Conservation (phyloP, 1,139 yeast genomes). For the Yamadazyma mexicana region DNA sequence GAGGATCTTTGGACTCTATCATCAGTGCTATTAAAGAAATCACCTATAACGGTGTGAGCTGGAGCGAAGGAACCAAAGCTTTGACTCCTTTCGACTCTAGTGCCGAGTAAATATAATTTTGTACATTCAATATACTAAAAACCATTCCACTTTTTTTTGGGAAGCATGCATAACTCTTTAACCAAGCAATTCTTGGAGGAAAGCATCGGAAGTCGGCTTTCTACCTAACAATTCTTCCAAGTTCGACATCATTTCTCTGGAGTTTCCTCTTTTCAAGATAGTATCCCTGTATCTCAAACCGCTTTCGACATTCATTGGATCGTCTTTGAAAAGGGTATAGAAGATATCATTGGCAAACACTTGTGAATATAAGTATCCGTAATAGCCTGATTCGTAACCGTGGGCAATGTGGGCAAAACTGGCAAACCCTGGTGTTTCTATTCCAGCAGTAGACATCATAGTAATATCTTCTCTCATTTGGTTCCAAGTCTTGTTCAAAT, state of each 20-base stretch:
- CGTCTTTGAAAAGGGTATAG: conserved; percentile 64
- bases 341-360: conserved; percentile 86
- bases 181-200: conserved; percentile 55
- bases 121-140: too few relatives aligned
- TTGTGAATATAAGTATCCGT: conserved; percentile 82
- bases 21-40: conserved; percentile 76
- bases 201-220: conserved; percentile 70
- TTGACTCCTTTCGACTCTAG: conserved; percentile 65
- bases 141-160: too few relatives aligned
- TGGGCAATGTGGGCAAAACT: conserved; percentile 84
- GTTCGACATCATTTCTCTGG: conserved; percentile 65
- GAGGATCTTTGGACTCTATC: conserved; percentile 83
- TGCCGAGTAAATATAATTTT: conserved; percentile 6
- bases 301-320: conserved; percentile 62
- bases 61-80: conserved; percentile 82
- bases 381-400: conserved; percentile 84
- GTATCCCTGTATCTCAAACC: conserved; percentile 72
- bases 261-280: conserved; percentile 71
- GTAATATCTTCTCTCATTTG: conserved; percentile 58
- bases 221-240: conserved; percentile 72
- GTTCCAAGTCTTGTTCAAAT: conserved; percentile 63
- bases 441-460: conserved; percentile 55
- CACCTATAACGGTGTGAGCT: conserved; percentile 69
- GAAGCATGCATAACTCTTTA: not conserved
- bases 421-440: conserved; percentile 62